Evolutionary conservation across 331 rosid species (phyloP).

Genomic region (Erythrophleum ivorense): DNA sequence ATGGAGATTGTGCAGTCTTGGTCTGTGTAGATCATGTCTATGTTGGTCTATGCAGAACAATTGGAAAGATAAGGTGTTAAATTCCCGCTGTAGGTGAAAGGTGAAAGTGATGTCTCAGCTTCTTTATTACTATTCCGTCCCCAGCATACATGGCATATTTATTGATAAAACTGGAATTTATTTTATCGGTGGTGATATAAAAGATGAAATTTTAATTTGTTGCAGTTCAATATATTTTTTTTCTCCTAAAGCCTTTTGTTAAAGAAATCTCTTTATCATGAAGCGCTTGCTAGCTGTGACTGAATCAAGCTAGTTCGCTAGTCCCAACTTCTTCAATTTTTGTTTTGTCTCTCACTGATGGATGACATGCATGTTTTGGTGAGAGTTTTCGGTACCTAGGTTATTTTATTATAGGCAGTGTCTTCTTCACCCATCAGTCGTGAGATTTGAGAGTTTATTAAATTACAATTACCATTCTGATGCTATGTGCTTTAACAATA

Average conservation of each 20-base stretch:
- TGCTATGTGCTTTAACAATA: neutral
- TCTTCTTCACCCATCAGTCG: neutral
- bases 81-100: constrained; percentile 41
- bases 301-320: neutral
- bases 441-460: neutral
- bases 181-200: neutral
- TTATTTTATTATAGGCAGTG: neutral
- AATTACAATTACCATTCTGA: neutral
- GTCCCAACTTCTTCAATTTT: neutral
- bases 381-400: neutral
- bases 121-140: constrained; percentile 40
- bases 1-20: constrained; percentile 5
- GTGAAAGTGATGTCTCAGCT: constrained; percentile 52
- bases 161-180: constrained; percentile 13
- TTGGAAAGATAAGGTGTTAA: constrained; percentile 31
- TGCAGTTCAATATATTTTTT: neutral
- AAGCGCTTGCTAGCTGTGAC: neutral
- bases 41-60: neutral
- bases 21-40: constrained; percentile 1
- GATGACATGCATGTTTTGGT: neutral
- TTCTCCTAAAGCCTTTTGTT: neutral
- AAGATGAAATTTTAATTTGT: neutral
- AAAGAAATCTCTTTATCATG: neutral
- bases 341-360: constrained; percentile 1
- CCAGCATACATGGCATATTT: constrained; percentile 41